phyloP scores from a whole-genome alignment of 441 rosid genomes.

The Arabidopsis lyrata region DNA sequence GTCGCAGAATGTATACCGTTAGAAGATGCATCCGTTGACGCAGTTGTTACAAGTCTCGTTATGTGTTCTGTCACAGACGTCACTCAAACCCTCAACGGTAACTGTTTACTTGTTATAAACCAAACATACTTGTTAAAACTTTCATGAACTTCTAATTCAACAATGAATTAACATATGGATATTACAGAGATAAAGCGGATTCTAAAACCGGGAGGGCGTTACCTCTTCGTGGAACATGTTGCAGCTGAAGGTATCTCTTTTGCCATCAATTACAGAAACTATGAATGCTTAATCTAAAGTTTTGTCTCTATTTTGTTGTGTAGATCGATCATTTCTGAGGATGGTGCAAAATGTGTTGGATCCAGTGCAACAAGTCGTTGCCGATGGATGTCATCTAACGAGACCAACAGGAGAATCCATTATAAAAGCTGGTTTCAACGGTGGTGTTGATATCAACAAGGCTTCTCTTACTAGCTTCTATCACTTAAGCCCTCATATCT shows the following conservation, averaged over 20 bases:
- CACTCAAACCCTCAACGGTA: slow-evolving; percentile 67
- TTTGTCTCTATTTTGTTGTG: slow-evolving; percentile 8
- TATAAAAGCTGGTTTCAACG: slow-evolving; percentile 62
- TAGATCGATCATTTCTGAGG: slow-evolving; percentile 77
- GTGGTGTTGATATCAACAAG: slow-evolving; percentile 54
- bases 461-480: slow-evolving; percentile 54
- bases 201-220: slow-evolving; percentile 81
- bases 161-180: not conserved
- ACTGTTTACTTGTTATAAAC: not conserved
- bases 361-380: slow-evolving; percentile 74
- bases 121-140: not conserved
- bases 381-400: slow-evolving; percentile 85
- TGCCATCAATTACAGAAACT: not conserved
- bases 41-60: slow-evolving; percentile 64
- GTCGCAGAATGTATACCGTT: slow-evolving; percentile 85
- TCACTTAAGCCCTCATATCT: slow-evolving; percentile 68
- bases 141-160: not conserved
- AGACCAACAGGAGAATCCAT: slow-evolving; percentile 70
- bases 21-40: slow-evolving; percentile 83
- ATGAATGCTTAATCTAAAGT: slow-evolving; percentile 1
- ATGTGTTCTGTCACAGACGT: slow-evolving; percentile 82
- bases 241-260: slow-evolving; percentile 76
- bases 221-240: slow-evolving; percentile 85
- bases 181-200: slow-evolving; percentile 78
- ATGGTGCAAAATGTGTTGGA: slow-evolving; percentile 65